Evolutionary conservation across 768 basidiomycete genomes (phyloP), one percentile per base, ranked within the genome.

Genomic region (Auricularia heimuer): DNA sequence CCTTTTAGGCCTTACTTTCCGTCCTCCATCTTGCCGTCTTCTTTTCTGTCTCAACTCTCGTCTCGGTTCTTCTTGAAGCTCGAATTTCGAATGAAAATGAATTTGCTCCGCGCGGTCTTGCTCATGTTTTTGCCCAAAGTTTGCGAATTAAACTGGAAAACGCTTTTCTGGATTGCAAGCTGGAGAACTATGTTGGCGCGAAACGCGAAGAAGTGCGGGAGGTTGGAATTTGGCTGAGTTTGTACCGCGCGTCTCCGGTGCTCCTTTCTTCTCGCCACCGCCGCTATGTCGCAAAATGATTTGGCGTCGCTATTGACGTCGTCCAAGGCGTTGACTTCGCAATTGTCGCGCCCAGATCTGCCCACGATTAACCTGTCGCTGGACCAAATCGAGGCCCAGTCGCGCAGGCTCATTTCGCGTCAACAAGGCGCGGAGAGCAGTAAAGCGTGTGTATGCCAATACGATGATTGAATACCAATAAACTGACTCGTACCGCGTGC

Each of bases 361-460:
- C 96, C 96, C 11, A 83, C 89, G 2, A 87, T 99, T 54, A 85
- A 90, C 64, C 86, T 96, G 64, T 92, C 93, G 1, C 82, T 98
- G 37, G 94, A 96, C 75, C 93, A 98, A 77, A 90, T 99, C 67
- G 96, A 98, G 74, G 87, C 89, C 0, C 93, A 96, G 77, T 94
- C 92, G 2, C 83, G 94, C 21, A 82, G 89, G 51, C 86, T 98
- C 33, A 87, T 90, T 3, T 85, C 89, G 29, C 83, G 86, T 54
- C 88, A 89, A 70, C 83, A 84, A 4, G 82, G 80, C 35, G 75
- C 54, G 47, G 90, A 91, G 74, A 77, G 83, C 7, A 86, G 87
- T 72, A 83, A 87, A 80, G 90, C 87, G 90, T 45, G 33, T 18
- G 54, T 45, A 42, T 34, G 44, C 37, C 12, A 18, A 8, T 33